Base-by-base conservation (phyloP, 495 filamentous ascomycete species). In the Cairneyella variabilis region DNA sequence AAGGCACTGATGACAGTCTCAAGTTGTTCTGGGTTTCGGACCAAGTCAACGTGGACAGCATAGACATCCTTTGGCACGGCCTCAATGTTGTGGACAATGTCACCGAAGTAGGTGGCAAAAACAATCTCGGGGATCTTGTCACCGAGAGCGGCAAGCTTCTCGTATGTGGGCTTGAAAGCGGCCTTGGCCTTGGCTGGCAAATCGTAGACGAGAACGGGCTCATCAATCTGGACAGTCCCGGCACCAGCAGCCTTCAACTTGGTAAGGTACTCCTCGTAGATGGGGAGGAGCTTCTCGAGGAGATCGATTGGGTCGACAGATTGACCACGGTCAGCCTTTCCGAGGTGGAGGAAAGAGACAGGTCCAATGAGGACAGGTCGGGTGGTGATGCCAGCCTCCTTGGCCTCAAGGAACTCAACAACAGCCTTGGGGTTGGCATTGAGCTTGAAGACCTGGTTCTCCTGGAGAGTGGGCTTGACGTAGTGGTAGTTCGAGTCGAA, bases 401-500 rank as follows among this genome's bases (percentile, higher is more conserved):
- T 97, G 64, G 93, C 93, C 83, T 98, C 93, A 52, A 88, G 75
- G 83, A 91, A 98, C 70, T 98, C 89, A 60, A 72, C 76, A 58
- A 98, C 86, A 62, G 93, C 90, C 83, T 98, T 98, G 68, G 93
- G 91, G 72, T 88, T 81, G 53, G 79, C 68, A 57, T 77, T 73
- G 48, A 98, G 89, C 72, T 88, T 88, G 85, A 97, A 98, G 58
- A 79, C 82, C 82, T 98, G 93, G 79, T 87, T 85, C 74, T 97
- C 86, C 73, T 95, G 88, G 52, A 98, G 81, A 54, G 93, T 96
- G 53, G 93, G 93, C 83, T 97, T 97, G 74, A 97, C 93, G 77
- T 97, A 97, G 82, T 98, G 93, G 83, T 98, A 98, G 85, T 98
- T 98, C 60, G 90, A 95, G 80, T 98, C 93, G 71, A 98, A 98